Conservation (phyloP, 495 filamentous ascomycete species). For the Pyronema domesticum region DNA sequence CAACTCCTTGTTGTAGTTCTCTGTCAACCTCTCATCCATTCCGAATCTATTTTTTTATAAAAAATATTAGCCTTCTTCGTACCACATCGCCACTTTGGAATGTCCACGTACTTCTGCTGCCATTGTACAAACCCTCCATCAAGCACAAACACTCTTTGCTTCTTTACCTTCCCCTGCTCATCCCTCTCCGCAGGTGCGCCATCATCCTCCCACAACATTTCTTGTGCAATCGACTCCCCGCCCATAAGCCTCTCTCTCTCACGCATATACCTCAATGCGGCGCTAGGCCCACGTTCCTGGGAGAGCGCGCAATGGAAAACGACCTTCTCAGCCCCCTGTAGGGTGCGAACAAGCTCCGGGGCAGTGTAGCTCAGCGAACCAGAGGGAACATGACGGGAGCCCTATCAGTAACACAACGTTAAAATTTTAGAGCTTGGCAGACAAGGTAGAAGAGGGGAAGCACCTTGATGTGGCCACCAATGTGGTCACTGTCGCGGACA, state of each 20-base stretch:
- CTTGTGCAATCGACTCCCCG: background rate
- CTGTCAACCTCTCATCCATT: constrained; percentile 61
- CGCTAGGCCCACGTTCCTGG: constrained; percentile 64
- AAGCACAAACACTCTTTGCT: constrained; percentile 62
- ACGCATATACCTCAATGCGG: constrained; percentile 50
- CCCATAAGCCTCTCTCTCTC: constrained; percentile 35
- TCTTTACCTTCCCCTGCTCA: constrained; percentile 24
- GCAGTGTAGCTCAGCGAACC: constrained; percentile 51
- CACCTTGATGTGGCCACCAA: constrained; percentile 56
- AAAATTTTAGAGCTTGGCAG: constrained; percentile 6
- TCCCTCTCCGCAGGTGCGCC: constrained; percentile 20
- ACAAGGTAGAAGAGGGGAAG: background rate
- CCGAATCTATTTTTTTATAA: constrained; percentile 34
- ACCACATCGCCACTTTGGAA: background rate
- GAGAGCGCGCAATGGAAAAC: constrained; percentile 93
- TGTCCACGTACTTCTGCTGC: constrained; percentile 54
- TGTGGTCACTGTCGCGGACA: constrained; percentile 61
- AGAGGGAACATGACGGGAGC: constrained; percentile 57
- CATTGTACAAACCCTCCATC: constrained; percentile 56
- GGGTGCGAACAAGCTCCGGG: constrained; percentile 62
- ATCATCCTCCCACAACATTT: constrained; percentile 5
- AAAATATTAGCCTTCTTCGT: background rate
- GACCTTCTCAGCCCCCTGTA: constrained; percentile 61
- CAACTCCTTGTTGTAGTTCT: constrained; percentile 68
- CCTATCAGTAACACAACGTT: background rate